phyloP scores from a whole-genome alignment of 1,284 basidiomycete species.

The Fomitiporia mediterranea region DNA sequence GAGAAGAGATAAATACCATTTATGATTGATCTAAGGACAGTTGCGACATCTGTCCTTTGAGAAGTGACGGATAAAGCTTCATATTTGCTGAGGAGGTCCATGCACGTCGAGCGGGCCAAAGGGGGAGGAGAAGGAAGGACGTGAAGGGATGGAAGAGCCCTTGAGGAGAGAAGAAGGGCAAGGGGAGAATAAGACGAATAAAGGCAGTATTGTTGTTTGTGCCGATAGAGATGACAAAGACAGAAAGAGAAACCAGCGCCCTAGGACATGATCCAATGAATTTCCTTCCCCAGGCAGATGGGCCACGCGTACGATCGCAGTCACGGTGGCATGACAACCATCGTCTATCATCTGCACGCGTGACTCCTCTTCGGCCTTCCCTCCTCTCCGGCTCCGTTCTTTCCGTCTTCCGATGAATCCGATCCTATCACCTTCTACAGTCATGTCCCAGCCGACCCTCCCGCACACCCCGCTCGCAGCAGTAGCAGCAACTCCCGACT shows the following conservation, averaged over 20 bases:
- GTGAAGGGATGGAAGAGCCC: neutral
- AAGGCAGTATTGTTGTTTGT: neutral
- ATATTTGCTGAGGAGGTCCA: constrained; percentile 38
- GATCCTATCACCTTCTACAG: too few species aligned
- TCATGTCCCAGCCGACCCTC: too few species aligned
- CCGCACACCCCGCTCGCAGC: neutral
- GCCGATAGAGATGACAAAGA: neutral
- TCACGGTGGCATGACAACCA: neutral
- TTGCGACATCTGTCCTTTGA: constrained; percentile 39
- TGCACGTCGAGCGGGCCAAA: neutral
- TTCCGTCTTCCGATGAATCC: too few species aligned
- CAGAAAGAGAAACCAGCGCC: too few species aligned
- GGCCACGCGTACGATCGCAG: too few species aligned
- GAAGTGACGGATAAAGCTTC: constrained; percentile 42
- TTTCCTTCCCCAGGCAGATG: too few species aligned
- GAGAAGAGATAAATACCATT: constrained; percentile 33
- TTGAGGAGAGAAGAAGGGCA: too few species aligned
- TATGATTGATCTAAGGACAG: constrained; percentile 46
- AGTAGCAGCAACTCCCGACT: constrained; percentile 52
- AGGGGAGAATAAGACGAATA: neutral
- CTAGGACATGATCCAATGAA: too few species aligned
- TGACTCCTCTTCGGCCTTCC: neutral
- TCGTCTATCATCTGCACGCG: too few species aligned
- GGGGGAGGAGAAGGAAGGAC: neutral
- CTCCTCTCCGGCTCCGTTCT: too few species aligned